phyloP scores from a whole-genome alignment of 331 rosid genomes.

The Rosa hybrid region DNA sequence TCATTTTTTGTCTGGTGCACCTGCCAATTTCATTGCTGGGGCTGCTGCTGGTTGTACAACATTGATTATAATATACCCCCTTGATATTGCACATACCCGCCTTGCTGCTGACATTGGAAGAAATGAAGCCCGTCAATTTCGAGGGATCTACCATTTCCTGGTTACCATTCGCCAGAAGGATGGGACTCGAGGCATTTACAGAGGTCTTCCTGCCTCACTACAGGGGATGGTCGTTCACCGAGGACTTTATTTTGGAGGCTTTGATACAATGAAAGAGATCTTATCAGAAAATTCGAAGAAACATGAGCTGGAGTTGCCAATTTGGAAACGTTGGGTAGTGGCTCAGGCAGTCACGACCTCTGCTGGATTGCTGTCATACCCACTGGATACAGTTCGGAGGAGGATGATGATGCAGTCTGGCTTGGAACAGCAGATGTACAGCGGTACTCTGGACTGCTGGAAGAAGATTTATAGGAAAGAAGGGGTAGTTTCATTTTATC shows the following conservation, averaged over 20 bases:
- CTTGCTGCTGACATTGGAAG: slow-evolving; percentile 92
- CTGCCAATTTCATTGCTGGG: slow-evolving; percentile 81
- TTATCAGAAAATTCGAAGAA: slow-evolving; percentile 46
- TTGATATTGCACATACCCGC: slow-evolving; percentile 95
- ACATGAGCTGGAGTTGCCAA: slow-evolving; percentile 55
- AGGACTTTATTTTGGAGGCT: slow-evolving; percentile 94
- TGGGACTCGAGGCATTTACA: slow-evolving; percentile 73
- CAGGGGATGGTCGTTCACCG: slow-evolving; percentile 93
- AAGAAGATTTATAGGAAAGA: slow-evolving; percentile 65
- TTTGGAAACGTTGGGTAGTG: slow-evolving; percentile 87
- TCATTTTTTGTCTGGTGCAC: slow-evolving; percentile 64
- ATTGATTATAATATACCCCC: slow-evolving; percentile 78
- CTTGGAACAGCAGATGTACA: slow-evolving; percentile 58
- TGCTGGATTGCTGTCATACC: slow-evolving; percentile 85
- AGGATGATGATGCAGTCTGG: slow-evolving; percentile 99
- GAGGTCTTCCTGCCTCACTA: slow-evolving; percentile 93
- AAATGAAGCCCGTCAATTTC: slow-evolving; percentile 68
- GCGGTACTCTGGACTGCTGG: slow-evolving; percentile 82
- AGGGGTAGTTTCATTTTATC: slow-evolving; percentile 80
- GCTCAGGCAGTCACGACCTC: slow-evolving; percentile 96
- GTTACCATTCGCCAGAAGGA: slow-evolving; percentile 59
- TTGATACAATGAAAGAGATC: slow-evolving; percentile 81
- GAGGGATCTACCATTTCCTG: slow-evolving; percentile 82
- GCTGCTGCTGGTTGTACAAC: slow-evolving; percentile 95
- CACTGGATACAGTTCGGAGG: slow-evolving; percentile 87